phyloP scores from a whole-genome alignment of 2,329 filamentous ascomycete species.

The Paecilomyces dactylethromorphus region DNA sequence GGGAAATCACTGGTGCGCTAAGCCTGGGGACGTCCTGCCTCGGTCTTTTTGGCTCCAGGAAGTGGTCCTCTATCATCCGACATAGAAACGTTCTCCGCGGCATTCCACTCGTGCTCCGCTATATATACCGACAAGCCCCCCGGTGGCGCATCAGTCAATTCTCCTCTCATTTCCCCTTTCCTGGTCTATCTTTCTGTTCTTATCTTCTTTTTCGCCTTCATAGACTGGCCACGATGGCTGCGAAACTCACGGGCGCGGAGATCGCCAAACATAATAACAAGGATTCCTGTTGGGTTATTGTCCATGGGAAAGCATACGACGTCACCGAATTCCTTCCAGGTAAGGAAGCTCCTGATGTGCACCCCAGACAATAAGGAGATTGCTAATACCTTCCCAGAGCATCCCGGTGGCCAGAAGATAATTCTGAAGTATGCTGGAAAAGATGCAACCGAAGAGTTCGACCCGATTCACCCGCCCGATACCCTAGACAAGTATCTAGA shows the following conservation, averaged over 20 bases:
- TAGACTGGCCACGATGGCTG: slow-evolving; percentile 11
- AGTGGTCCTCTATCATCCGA: neutral
- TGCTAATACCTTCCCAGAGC: slow-evolving; percentile 47
- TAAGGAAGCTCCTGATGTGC: slow-evolving; percentile 20
- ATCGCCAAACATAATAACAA: slow-evolving; percentile 69
- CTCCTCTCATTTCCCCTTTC: slow-evolving; percentile 1
- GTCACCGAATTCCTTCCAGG: slow-evolving; percentile 82
- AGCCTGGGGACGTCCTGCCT: neutral
- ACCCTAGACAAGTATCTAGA: slow-evolving; percentile 78
- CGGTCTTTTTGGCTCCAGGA: neutral
- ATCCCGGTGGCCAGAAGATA: slow-evolving; percentile 83
- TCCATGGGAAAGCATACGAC: slow-evolving; percentile 83
- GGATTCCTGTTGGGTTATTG: slow-evolving; percentile 87
- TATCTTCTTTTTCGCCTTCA: slow-evolving; percentile 4
- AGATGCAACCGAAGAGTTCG: slow-evolving; percentile 87
- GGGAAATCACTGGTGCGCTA: neutral
- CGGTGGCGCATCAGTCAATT: slow-evolving; percentile 1
- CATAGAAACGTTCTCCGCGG: neutral
- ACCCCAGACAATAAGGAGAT: neutral
- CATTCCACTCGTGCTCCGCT: neutral
- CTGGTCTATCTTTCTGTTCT: neutral
- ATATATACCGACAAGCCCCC: neutral
- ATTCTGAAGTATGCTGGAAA: slow-evolving; percentile 96
- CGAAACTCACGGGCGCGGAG: slow-evolving; percentile 47
- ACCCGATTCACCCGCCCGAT: slow-evolving; percentile 83